Evolutionary conservation across 2,329 filamentous ascomycete species (phyloP).

Genomic region (Claviceps humidiphila): DNA sequence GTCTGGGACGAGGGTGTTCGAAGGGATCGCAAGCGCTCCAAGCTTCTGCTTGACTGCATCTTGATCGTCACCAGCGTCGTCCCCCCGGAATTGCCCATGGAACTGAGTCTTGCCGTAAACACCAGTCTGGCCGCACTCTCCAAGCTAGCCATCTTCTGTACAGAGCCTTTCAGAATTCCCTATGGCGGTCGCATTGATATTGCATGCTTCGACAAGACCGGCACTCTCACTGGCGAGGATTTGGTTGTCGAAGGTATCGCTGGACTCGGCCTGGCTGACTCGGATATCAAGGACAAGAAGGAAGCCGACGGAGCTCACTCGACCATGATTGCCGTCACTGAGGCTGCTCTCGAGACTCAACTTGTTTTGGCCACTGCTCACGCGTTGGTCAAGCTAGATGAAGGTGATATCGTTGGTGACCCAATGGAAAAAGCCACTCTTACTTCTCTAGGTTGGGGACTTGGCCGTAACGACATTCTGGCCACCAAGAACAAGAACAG

Average conservation of each 20-base stretch:
- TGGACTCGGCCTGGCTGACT: slow-evolving; percentile 62
- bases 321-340: slow-evolving; percentile 56
- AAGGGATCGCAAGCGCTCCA: slow-evolving; percentile 91
- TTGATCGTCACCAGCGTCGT: slow-evolving; percentile 97
- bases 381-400: slow-evolving; percentile 88
- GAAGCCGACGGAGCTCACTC: slow-evolving; percentile 76
- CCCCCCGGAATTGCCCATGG: slow-evolving; percentile 97
- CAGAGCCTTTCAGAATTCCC: slow-evolving; percentile 95
- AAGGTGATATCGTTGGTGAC: slow-evolving; percentile 93
- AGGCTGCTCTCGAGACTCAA: slow-evolving; percentile 69
- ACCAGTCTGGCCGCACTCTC: slow-evolving; percentile 89
- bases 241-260: slow-evolving; percentile 95
- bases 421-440: slow-evolving; percentile 98
- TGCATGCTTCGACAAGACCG: slow-evolving; percentile 97
- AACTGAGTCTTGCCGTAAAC: slow-evolving; percentile 92
- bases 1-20: slow-evolving; percentile 95
- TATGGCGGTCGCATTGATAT: slow-evolving; percentile 91
- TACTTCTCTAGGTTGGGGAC: slow-evolving; percentile 74
- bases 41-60: slow-evolving; percentile 91
- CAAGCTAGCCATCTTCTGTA: slow-evolving; percentile 96
- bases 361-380: slow-evolving; percentile 91
- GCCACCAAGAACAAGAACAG: slow-evolving; percentile 39
- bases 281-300: slow-evolving; percentile 48
- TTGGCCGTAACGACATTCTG: slow-evolving; percentile 81
- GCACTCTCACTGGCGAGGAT: slow-evolving; percentile 91